These are phyloP conservation scores for Gleditsia sinensis DNA, from an alignment of 306 rosid genomes.

Conservation along the genomic window DNA sequence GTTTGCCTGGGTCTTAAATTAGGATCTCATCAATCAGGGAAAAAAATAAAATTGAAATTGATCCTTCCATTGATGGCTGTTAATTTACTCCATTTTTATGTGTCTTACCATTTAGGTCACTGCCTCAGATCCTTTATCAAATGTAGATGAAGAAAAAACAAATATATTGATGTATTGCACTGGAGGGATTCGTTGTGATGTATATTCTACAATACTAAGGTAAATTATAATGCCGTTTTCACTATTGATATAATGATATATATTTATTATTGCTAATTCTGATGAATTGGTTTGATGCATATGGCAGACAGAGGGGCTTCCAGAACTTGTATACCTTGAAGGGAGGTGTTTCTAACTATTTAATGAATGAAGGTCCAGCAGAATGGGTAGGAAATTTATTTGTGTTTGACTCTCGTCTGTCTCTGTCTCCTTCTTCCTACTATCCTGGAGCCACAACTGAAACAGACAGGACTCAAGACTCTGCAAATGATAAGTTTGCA, in stretches of 20 bases:
- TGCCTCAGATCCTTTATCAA: conserved; percentile 81
- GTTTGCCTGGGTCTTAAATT: conserved; percentile 21
- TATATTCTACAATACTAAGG: conserved; percentile 87
- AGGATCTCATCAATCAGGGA: conserved; percentile 19
- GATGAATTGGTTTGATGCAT: conserved; percentile 27
- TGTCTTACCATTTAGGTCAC: conserved; percentile 51
- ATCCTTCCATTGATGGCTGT: conserved; percentile 29
- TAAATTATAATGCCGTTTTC: conserved; percentile 33
- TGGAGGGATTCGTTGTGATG: conserved; percentile 92
- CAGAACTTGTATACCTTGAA: conserved; percentile 71
- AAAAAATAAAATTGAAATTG: conserved; percentile 7
- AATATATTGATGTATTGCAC: conserved; percentile 94
- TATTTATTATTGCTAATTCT: conserved; percentile 8
- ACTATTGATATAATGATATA: too few species aligned
- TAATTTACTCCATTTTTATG: conserved; percentile 34
- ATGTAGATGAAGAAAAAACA: conserved; percentile 65
- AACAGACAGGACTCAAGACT: conserved; percentile 39
- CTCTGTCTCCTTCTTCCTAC: conserved; percentile 75
- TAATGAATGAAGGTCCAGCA: conserved; percentile 71
- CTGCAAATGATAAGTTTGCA: conserved; percentile 57
- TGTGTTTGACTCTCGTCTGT: conserved; percentile 91
- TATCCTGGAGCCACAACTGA: conserved; percentile 44
- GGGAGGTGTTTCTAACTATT: conserved; percentile 89
- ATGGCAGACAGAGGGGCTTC: conserved; percentile 79
- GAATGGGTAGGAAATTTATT: conserved; percentile 91